phyloP scores from a whole-genome alignment of 75 land plant genomes.

The Pinus albicaulis region DNA sequence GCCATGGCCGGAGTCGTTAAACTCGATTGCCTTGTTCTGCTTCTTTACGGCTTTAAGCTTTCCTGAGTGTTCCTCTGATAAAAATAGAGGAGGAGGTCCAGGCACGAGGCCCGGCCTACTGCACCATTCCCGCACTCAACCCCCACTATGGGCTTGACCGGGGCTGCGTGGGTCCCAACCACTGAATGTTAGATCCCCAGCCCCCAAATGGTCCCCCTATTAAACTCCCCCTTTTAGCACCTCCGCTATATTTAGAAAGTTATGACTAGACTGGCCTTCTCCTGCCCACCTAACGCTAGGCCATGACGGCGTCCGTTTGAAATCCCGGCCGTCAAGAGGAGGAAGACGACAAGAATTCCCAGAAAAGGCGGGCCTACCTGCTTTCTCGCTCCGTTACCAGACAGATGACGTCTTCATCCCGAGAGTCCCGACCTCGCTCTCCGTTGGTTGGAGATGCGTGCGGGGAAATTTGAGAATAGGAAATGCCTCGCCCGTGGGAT shows the following conservation, averaged over 20 bases:
- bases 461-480: not conserved
- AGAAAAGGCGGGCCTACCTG: conserved; percentile 3
- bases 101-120: no score
- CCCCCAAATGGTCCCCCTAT: conserved; percentile 1
- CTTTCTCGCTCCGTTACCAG: conserved; percentile 7
- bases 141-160: not conserved
- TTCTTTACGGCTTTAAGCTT: no score
- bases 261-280: not conserved
- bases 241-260: conserved; percentile 1
- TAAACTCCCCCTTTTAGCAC: not conserved
- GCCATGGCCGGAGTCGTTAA: no score
- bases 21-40: no score
- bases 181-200: not conserved
- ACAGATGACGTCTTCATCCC: not conserved
- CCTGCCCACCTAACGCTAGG: not conserved
- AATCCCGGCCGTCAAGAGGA: not conserved
- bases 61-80: no score
- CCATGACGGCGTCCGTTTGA: conserved; percentile 3
- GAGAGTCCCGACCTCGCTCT: not conserved
- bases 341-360: not conserved
- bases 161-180: not conserved
- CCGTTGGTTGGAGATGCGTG: conserved; percentile 10
- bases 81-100: no score
- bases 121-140: no score
- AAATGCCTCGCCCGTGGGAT: no score